Conservation (phyloP, 805 yeast species). For the Saccharomyces mikatae region DNA sequence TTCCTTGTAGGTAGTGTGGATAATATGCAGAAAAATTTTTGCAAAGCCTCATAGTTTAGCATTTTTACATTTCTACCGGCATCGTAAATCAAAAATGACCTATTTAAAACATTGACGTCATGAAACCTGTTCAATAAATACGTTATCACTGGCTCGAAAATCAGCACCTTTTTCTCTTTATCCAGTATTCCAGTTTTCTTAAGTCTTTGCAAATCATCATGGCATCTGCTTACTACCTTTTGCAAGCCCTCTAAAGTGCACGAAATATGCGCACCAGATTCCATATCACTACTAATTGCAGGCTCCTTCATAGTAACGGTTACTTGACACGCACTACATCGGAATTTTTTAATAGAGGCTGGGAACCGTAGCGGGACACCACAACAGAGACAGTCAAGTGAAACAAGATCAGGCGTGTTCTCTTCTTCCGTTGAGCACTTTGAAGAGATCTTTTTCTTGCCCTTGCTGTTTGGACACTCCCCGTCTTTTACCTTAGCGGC, state of each 20-base stretch:
- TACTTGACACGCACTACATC: conserved; percentile 57
- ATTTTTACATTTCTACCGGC: conserved; percentile 23
- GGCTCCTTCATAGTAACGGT: conserved; percentile 29
- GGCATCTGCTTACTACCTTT: conserved; percentile 3
- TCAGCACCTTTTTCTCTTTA: conserved; percentile 14
- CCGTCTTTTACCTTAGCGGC: background rate
- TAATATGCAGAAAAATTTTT: conserved; percentile 39
- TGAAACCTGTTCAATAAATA: conserved; percentile 42
- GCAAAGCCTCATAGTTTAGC: conserved; percentile 42
- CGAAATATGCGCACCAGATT: background rate
- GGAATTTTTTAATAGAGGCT: conserved; percentile 33
- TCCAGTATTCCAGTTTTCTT: conserved; percentile 1
- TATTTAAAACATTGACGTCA: conserved; percentile 40
- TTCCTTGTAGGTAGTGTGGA: conserved; percentile 48
- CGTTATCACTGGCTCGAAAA: conserved; percentile 44
- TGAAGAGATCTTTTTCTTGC: background rate
- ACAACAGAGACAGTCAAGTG: conserved; percentile 38
- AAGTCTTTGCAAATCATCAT: background rate
- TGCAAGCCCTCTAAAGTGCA: conserved; percentile 6
- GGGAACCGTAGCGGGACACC: conserved; percentile 38
- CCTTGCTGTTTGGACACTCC: background rate
- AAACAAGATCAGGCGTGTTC: background rate
- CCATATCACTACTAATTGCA: background rate
- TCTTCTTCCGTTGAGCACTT: background rate
- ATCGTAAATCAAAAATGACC: conserved; percentile 38